Percentiles rank a stretch among this genome's conserved stretches.
phyloP scores from a whole-genome alignment of 2,329 filamentous ascomycete genomes.

The Aspergillus calidoustus region DNA sequence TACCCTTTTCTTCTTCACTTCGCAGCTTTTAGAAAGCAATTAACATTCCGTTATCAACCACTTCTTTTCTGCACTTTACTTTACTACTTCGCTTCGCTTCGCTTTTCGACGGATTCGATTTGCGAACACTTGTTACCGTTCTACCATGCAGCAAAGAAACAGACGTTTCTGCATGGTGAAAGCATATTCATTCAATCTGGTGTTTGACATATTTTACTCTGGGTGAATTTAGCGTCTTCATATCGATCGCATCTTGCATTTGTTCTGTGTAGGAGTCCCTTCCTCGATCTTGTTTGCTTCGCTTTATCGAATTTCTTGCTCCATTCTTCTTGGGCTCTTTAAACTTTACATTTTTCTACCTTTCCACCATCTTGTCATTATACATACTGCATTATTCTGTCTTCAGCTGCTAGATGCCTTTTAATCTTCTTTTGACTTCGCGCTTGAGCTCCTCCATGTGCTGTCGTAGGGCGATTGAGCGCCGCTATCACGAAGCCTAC shows the following conservation, averaged over 20 bases:
- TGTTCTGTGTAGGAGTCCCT: conserved; percentile 15
- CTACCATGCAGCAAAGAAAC: conserved; percentile 3
- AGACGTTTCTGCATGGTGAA: conserved; percentile 9
- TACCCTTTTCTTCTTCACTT: conserved; percentile 24
- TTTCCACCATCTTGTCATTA: conserved; percentile 1
- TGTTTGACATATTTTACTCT: conserved; percentile 18
- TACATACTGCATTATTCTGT: neutral
- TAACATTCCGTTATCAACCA: neutral
- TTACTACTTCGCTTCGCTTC: conserved; percentile 3
- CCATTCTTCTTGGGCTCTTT: neutral
- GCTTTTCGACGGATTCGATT: conserved; percentile 1
- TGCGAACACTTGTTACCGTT: conserved; percentile 12
- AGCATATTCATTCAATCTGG: conserved; percentile 21
- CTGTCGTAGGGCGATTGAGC: neutral
- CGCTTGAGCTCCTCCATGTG: neutral
- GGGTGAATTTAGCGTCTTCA: conserved; percentile 18
- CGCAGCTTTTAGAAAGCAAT: conserved; percentile 16
- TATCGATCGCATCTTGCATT: conserved; percentile 19
- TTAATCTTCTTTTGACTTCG: neutral
- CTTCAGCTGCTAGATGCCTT: neutral
- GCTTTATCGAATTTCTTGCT: neutral
- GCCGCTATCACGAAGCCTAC: neutral
- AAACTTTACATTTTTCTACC: neutral
- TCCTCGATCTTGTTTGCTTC: neutral
- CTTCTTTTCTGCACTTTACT: conserved; percentile 1